Base-by-base conservation (phyloP, 2,329 filamentous ascomycete species). In the Biscogniauxia sp. region DNA sequence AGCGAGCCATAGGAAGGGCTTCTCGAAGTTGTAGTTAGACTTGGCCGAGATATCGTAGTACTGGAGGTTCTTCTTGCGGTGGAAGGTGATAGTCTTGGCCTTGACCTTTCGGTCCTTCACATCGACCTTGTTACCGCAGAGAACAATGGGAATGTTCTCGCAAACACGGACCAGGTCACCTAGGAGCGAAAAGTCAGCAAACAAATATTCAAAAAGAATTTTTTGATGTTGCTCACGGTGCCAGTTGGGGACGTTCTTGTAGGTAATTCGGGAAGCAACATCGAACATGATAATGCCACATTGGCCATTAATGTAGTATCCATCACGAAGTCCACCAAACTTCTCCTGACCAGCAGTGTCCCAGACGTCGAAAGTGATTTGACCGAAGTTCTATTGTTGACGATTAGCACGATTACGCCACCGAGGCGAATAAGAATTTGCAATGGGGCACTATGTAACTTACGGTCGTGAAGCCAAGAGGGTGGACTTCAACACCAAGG, bases 181-280 rank as follows among this genome's bases (percentile, higher is more conserved):
- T 97, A 66, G 5, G 56, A 37, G 57, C 51, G 17, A 52, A 26
- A 8, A 15, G 52, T 70, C 53, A 73, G 66, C 32, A 8, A 53
- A 19, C n/a, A 54, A 28, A 51, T 41, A 37, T 49, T 56, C 61
- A 9, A 20, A 37, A 49, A 41, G 32, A 62, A n/a, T 17, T 54
- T 54, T 52, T 20, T 11, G 54, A 41, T 51, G 51, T 15, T 55
- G 88, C 92, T 78, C 89, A 97, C 95, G 95, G 83, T 99, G 95
- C 95, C 95, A 99, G 91, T 98, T 98, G 83, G 95, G 95, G 68
- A 99, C 95, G 85, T 99, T 99, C 91, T 99, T 99, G 90, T 99
- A 99, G 79, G 95, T 99, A 80, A 99, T 98, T 77, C 95, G 92
- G 72, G 94, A 97, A 67, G 95, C 98, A 70, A 99, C 94, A 81